phyloP scores from a whole-genome alignment of 2,329 filamentous ascomycete genomes.

The Claviceps lovelessii region DNA sequence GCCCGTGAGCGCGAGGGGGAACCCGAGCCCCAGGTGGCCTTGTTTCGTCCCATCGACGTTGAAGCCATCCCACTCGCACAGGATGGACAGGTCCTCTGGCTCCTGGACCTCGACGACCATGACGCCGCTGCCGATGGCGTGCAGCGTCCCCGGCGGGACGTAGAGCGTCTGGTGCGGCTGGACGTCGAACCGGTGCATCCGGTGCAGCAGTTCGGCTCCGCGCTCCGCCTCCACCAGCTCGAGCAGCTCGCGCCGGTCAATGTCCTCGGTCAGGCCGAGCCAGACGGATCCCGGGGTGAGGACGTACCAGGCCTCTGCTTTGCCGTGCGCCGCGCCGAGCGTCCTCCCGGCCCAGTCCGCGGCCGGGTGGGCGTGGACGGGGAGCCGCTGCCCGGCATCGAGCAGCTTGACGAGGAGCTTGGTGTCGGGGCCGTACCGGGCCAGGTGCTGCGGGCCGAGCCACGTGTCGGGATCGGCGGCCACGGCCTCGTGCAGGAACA shows the following conservation, averaged over 20 bases:
- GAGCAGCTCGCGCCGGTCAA: constrained; percentile 5
- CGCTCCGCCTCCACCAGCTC: constrained; percentile 5
- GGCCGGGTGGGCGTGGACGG: constrained; percentile 11
- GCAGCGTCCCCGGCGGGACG: constrained; percentile 9
- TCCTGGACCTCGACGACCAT: constrained; percentile 10
- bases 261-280: constrained; percentile 7
- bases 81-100: constrained; percentile 9
- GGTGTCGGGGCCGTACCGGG: constrained; percentile 8
- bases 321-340: constrained; percentile 9
- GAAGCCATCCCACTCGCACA: constrained; percentile 9
- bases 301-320: constrained; percentile 12
- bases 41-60: constrained; percentile 7
- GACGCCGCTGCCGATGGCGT: constrained; percentile 11
- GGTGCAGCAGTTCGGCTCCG: constrained; percentile 4
- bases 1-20: constrained; percentile 8
- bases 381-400: constrained; percentile 11
- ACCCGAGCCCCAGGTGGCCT: constrained; percentile 9
- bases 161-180: constrained; percentile 10
- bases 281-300: constrained; percentile 8
- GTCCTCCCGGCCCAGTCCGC: constrained; percentile 9
- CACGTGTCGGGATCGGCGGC: constrained; percentile 7
- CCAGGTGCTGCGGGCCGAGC: constrained; percentile 8
- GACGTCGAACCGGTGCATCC: constrained; percentile 9
- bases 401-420: constrained; percentile 12
- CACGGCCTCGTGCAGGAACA: constrained; percentile 8